phyloP scores from a whole-genome alignment of 2,329 filamentous ascomycete genomes.

The Aspergillus viridinutans region DNA sequence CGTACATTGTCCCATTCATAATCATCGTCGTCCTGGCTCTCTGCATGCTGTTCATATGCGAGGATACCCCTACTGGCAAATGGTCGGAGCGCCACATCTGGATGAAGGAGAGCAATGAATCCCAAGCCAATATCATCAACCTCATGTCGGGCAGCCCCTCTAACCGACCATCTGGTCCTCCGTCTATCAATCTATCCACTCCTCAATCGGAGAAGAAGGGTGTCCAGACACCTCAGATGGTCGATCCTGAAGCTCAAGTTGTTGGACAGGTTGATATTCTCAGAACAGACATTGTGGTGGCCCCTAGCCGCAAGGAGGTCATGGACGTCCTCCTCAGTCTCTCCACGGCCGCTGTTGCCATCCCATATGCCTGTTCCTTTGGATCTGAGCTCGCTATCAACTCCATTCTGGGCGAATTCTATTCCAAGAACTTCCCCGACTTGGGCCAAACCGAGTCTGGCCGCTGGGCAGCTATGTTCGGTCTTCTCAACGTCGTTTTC shows the following conservation, averaged over 20 bases:
- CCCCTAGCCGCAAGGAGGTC: slow-evolving; percentile 59
- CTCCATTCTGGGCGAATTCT: slow-evolving; percentile 57
- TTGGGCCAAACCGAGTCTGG: slow-evolving; percentile 54
- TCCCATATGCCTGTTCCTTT: slow-evolving; percentile 58
- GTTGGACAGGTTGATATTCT: slow-evolving; percentile 48
- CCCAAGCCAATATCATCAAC: slow-evolving; percentile 28
- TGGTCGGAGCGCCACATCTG: slow-evolving; percentile 69
- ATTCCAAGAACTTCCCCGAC: slow-evolving; percentile 51
- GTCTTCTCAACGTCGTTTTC: slow-evolving; percentile 48
- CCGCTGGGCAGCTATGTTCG: slow-evolving; percentile 54
- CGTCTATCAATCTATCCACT: slow-evolving; percentile 20
- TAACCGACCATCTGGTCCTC: slow-evolving; percentile 18
- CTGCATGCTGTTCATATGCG: slow-evolving; percentile 67
- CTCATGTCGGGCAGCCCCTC: slow-evolving; percentile 22
- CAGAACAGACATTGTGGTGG: slow-evolving; percentile 57
- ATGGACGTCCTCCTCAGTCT: slow-evolving; percentile 60
- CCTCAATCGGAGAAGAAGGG: slow-evolving; percentile 33
- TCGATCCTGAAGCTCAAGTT: slow-evolving; percentile 41
- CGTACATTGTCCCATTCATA: slow-evolving; percentile 79
- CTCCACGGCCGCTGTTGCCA: slow-evolving; percentile 50
- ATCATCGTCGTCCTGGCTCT: slow-evolving; percentile 64
- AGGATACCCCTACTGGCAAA: slow-evolving; percentile 76
- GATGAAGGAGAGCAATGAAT: slow-evolving; percentile 41
- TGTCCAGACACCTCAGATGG: slow-evolving; percentile 18
- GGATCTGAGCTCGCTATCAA: slow-evolving; percentile 59